Evolutionary conservation across 1,284 basidiomycete genomes (phyloP).

Genomic region (Cutaneotrichosporon sp.): DNA sequence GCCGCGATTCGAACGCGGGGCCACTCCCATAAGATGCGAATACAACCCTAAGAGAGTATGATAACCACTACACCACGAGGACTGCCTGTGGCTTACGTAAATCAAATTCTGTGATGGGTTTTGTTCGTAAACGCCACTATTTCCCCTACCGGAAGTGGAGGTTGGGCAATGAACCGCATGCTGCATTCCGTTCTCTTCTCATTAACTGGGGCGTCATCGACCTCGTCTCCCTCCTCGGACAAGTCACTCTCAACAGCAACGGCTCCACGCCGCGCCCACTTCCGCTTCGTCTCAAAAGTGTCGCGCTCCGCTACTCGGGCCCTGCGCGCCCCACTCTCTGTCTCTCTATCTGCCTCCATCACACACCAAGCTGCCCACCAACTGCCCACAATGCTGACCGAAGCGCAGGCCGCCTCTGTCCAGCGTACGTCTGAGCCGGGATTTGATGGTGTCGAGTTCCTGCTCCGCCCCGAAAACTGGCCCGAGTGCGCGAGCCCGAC

Average conservation of each 20-base stretch:
- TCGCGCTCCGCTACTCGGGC: background rate
- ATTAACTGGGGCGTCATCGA: background rate
- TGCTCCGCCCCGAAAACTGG: constrained; percentile 38
- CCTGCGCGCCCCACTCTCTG: background rate
- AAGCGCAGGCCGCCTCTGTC: constrained; percentile 8
- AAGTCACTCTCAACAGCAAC: background rate
- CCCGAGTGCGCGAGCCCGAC: constrained; percentile 13
- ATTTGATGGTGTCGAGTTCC: constrained; percentile 31
- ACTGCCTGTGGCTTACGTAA: constrained; percentile 1
- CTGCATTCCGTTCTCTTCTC: background rate
- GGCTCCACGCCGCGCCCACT: background rate
- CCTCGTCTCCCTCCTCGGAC: background rate
- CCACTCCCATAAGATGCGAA: constrained; percentile 9
- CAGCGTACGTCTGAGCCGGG: constrained; percentile 12
- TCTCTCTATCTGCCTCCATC: background rate
- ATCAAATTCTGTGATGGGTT: no score
- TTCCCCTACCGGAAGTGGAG: background rate
- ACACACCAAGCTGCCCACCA: background rate
- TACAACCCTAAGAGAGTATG: constrained; percentile 11
- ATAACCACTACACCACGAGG: constrained; percentile 12
- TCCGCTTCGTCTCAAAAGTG: background rate
- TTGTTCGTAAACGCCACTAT: background rate
- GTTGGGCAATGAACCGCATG: background rate
- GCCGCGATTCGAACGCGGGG: constrained; percentile 11
- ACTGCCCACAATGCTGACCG: constrained; percentile 28